Evolutionary conservation across 352 stramenopile genomes (phyloP).

Genomic region (Pythium aphanidermatum): DNA sequence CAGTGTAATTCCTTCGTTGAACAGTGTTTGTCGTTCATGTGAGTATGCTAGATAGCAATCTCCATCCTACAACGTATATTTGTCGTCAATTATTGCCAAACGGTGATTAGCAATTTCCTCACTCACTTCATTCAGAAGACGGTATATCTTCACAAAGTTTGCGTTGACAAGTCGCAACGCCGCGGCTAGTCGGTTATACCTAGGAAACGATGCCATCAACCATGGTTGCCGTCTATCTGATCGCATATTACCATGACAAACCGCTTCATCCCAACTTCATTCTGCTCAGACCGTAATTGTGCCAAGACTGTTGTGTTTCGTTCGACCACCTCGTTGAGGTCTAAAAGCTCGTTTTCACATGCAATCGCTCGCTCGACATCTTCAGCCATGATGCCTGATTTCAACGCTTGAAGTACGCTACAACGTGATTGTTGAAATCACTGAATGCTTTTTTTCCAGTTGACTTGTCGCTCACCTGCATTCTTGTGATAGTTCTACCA

Average conservation of each 20-base stretch:
- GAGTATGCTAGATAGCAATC: slow-evolving; percentile 34
- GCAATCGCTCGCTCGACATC: slow-evolving; percentile 9
- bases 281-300: slow-evolving; percentile 2
- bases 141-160: slow-evolving; percentile 23
- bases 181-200: slow-evolving; percentile 1
- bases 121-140: slow-evolving; percentile 19
- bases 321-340: slow-evolving; percentile 5
- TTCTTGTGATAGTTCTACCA: too few relatives aligned
- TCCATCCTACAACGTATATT: slow-evolving; percentile 19
- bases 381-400: slow-evolving; percentile 15
- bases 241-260: neutral
- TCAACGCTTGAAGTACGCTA: slow-evolving; percentile 10
- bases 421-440: neutral
- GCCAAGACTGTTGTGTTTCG: neutral
- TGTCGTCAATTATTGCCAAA: neutral
- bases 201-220: neutral
- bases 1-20: slow-evolving; percentile 26
- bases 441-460: slow-evolving; percentile 3
- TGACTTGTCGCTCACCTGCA: too few relatives aligned
- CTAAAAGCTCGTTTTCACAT: slow-evolving; percentile 3
- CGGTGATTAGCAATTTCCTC: neutral
- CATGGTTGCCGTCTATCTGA: too few relatives aligned
- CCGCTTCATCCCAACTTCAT: slow-evolving; percentile 2
- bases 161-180: slow-evolving; percentile 16
- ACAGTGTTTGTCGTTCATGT: slow-evolving; percentile 24